Base-by-base conservation (phyloP, 768 basidiomycete genomes). In the Boletus barrowsii region DNA sequence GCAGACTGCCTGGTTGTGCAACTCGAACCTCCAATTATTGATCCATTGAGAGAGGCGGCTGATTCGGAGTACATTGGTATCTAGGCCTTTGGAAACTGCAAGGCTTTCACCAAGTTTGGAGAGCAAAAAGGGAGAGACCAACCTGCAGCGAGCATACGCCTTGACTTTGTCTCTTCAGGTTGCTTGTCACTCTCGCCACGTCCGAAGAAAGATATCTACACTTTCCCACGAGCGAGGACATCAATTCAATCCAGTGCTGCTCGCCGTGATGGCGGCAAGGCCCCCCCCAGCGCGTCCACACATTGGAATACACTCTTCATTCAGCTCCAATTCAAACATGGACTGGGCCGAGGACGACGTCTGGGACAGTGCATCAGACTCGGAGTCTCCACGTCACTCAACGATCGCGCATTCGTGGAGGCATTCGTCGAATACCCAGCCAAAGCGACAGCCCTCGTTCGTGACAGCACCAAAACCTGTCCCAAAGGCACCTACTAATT, bases 321-420 rank as follows among this genome's bases (percentile, higher is more conserved):
- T 67, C 71, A 73, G 62, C 70, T 76, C 78, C 53, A 79, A 57
- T 48, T 77, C 73, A 61, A 79, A 72, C 53, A 69, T 72, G 47
- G 87, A 90, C 49, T 87, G 88, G 86, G 87, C 74, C n/a, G 89
- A 90, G 67, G 90, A 92, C 65, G 90, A 93, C 67, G 88, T 83
- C 43, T 93, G 90, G 90, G 90, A 92, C 72, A 87, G 85, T 62
- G 78, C 80, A 48, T 91, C 89, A 17, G 90, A 92, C 72, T 84
- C 84, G 43, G 88, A 89, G 70, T 84, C 81, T 50, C 81, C 80
- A 53, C 79, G 76, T 61, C 81, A 77, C 54, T 78, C 79, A n/a
- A 76, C 78, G 10, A 61, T 80, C 41, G 68, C 77, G n/a, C 74
- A 72, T 63, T 70, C 77, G 17, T 79, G 77, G 78, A 74, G 59